phyloP scores from a whole-genome alignment of 331 rosid genomes.

The Dryas integrifolia region DNA sequence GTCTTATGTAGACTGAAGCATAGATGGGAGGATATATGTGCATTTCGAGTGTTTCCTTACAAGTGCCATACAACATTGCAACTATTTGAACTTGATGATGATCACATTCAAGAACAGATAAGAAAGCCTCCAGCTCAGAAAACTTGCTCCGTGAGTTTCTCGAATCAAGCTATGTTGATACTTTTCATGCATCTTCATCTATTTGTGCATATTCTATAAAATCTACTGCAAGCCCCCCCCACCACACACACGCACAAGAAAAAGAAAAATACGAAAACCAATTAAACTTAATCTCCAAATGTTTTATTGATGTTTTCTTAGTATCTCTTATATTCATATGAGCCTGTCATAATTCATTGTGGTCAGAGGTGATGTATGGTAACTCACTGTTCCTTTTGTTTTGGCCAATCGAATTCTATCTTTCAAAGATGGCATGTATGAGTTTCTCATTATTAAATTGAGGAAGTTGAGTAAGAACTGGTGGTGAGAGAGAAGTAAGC shows the following conservation, averaged over 20 bases:
- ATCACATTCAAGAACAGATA: conserved; percentile 76
- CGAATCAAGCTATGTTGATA: conserved; percentile 15
- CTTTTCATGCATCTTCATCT: conserved; percentile 11
- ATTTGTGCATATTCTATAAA: not conserved
- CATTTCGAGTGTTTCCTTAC: conserved; percentile 75
- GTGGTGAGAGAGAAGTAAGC: not conserved
- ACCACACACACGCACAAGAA: not conserved
- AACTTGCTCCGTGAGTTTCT: conserved; percentile 66
- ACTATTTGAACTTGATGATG: conserved; percentile 80
- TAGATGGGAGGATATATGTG: conserved; percentile 71
- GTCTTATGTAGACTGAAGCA: conserved; percentile 45
- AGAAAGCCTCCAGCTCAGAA: conserved; percentile 56
- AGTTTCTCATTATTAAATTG: not conserved
- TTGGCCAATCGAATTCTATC: not conserved
- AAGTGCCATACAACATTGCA: conserved; percentile 87
- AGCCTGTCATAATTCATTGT: not conserved
- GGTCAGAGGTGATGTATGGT: not conserved
- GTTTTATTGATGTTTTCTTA: not conserved
- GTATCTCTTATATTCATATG: not conserved
- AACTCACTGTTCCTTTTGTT: not conserved
- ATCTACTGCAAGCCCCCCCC: not conserved
- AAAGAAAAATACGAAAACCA: not conserved
- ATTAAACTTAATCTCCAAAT: not conserved
- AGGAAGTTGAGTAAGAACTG: not conserved
- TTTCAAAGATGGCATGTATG: not conserved